Percentiles rank a stretch among this genome's conserved stretches.
phyloP scores from a whole-genome alignment of 1,284 basidiomycete genomes.

The Tetrapyrgos nigripes region DNA sequence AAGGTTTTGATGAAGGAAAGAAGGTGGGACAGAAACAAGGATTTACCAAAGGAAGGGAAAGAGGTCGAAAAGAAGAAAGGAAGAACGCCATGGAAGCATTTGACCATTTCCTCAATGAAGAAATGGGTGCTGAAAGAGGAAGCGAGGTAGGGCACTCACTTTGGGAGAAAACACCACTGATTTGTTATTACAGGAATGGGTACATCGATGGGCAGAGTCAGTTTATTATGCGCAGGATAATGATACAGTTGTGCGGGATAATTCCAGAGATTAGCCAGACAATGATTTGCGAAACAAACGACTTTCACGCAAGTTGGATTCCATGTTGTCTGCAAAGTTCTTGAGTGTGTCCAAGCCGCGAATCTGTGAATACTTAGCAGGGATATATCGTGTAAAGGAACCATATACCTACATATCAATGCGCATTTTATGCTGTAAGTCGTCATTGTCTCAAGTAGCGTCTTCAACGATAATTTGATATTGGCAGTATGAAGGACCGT shows the following conservation, averaged over 20 bases:
- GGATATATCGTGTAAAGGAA: neutral
- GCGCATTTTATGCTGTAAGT: slow-evolving; percentile 6
- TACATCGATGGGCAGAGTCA: slow-evolving; percentile 41
- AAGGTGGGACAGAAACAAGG: slow-evolving; percentile 52
- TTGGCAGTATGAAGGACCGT: neutral
- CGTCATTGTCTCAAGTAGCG: slow-evolving; percentile 12
- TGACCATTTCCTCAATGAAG: slow-evolving; percentile 56
- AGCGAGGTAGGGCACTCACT: slow-evolving; percentile 3
- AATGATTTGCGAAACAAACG: neutral
- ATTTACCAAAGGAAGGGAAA: slow-evolving; percentile 42
- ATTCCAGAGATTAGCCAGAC: neutral
- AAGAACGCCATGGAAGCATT: slow-evolving; percentile 57
- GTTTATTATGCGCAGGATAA: slow-evolving; percentile 30
- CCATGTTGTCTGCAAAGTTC: neutral
- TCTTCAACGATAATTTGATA: neutral
- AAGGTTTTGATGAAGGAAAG: slow-evolving; percentile 49
- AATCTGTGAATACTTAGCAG: slow-evolving; percentile 5
- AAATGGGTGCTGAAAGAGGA: slow-evolving; percentile 38
- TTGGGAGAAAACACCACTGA: neutral
- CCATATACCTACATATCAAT: slow-evolving; percentile 7
- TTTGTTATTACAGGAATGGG: slow-evolving; percentile 26
- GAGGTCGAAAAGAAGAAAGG: slow-evolving; percentile 55
- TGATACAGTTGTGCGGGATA: neutral
- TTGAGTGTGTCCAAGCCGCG: slow-evolving; percentile 6
- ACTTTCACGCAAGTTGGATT: neutral